Percentiles rank a stretch among this genome's conserved stretches.
Conservation (phyloP, 2,329 filamentous ascomycete genomes). For the Zasmidium angulare region DNA sequence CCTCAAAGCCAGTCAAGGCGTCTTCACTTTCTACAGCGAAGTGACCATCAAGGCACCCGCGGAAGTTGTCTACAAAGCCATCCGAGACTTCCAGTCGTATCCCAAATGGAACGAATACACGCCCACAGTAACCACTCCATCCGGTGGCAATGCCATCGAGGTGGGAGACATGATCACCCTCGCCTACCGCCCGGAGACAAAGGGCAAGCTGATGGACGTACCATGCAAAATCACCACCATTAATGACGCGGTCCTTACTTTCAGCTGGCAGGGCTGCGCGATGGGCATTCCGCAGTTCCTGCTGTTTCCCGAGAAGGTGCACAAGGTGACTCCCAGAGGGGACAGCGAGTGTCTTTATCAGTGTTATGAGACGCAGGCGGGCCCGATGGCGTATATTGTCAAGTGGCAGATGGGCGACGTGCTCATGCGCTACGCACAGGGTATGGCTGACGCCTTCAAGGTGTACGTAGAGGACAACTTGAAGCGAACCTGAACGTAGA, state of each 20-base stretch:
- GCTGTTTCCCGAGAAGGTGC: conserved; percentile 13
- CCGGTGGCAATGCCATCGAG: not conserved
- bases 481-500: not conserved
- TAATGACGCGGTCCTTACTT: conserved; percentile 1
- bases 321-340: conserved; percentile 7
- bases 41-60: conserved; percentile 9
- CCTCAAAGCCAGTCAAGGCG: conserved; percentile 3
- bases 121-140: conserved; percentile 3
- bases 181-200: conserved; percentile 8
- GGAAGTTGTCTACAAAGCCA: conserved; percentile 11
- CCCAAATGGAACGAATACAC: conserved; percentile 14
- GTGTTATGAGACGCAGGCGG: conserved; percentile 13
- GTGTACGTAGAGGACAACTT: conserved; percentile 3
- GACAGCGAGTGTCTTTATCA: conserved; percentile 9
- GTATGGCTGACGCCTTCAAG: conserved; percentile 15
- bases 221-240: conserved; percentile 7
- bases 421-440: conserved; percentile 6
- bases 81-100: conserved; percentile 11
- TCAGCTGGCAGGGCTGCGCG: conserved; percentile 10
- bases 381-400: conserved; percentile 8
- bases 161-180: conserved; percentile 12
- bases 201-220: conserved; percentile 1
- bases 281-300: conserved; percentile 1
- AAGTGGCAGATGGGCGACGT: conserved; percentile 9
- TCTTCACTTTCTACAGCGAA: conserved; percentile 10